Evolutionary conservation across 2,329 filamentous ascomycete species (phyloP).

Genomic region (Fusarium drepaniforme): DNA sequence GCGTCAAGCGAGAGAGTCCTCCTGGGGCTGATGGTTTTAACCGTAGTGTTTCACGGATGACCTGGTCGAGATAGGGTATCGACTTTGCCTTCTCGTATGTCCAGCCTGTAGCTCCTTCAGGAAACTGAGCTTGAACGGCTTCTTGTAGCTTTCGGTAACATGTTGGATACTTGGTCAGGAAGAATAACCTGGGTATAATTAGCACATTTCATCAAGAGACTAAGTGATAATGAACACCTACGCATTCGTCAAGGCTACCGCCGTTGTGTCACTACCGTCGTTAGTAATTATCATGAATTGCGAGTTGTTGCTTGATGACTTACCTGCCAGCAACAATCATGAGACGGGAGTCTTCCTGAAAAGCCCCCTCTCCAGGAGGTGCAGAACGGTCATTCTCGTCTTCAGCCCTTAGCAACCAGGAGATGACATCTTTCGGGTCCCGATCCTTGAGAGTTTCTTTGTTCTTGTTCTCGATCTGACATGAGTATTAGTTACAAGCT

Average conservation of each 20-base stretch:
- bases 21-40: not conserved
- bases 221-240: not conserved
- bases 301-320: not conserved
- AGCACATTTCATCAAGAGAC: not conserved
- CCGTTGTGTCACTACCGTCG: not conserved
- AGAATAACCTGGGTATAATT: not conserved
- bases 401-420: slow-evolving; percentile 6
- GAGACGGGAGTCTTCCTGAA: slow-evolving; percentile 7
- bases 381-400: slow-evolving; percentile 12
- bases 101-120: not conserved
- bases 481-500: not conserved
- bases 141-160: not conserved
- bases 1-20: not conserved
- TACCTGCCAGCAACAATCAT: slow-evolving; percentile 13
- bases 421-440: slow-evolving; percentile 1
- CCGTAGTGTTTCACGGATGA: slow-evolving; percentile 2
- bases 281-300: not conserved
- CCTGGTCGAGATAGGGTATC: not conserved
- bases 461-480: not conserved
- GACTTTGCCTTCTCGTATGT: not conserved
- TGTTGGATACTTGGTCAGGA: not conserved
- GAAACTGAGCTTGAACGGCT: not conserved
- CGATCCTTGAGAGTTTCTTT: not conserved
- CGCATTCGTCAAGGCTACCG: not conserved
- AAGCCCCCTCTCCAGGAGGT: slow-evolving; percentile 9